phyloP scores from a whole-genome alignment of 371 early-diverging fungal species.

The Mortierella sp. region DNA sequence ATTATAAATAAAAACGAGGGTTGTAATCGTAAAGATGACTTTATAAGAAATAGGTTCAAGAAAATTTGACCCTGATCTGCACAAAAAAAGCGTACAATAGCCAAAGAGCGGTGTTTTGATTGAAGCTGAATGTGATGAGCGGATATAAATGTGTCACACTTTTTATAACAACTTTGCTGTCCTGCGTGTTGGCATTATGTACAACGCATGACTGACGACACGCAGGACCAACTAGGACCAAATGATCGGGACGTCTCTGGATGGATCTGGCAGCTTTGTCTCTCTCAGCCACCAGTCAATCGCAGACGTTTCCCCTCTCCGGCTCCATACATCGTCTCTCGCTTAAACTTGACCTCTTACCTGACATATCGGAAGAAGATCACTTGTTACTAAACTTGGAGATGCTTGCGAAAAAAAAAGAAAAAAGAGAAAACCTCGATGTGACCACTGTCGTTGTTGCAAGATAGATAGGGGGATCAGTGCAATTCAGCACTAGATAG shows the following conservation, averaged over 20 bases:
- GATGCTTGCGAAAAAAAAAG: not conserved
- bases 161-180: too few relatives aligned
- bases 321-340: not conserved
- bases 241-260: too few relatives aligned
- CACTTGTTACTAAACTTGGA: not conserved
- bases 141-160: too few relatives aligned
- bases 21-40: slow-evolving; percentile 16
- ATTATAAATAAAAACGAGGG: slow-evolving; percentile 10
- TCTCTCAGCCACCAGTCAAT: not conserved
- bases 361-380: not conserved
- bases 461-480: too few relatives aligned
- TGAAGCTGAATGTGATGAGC: not conserved
- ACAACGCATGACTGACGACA: not conserved
- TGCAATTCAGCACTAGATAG: too few relatives aligned
- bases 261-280: not conserved
- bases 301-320: not conserved
- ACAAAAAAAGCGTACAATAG: not conserved
- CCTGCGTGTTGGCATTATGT: too few relatives aligned
- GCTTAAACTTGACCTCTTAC: slow-evolving; percentile 5
- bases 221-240: not conserved
- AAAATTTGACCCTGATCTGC: not conserved
- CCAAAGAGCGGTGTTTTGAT: not conserved
- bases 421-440: not conserved
- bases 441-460: too few relatives aligned
- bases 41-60: not conserved